These are phyloP conservation scores for Physcomitrium patens DNA, from an alignment of 225 moss, liverwort and hornwort genomes.

Conservation along the genomic window DNA sequence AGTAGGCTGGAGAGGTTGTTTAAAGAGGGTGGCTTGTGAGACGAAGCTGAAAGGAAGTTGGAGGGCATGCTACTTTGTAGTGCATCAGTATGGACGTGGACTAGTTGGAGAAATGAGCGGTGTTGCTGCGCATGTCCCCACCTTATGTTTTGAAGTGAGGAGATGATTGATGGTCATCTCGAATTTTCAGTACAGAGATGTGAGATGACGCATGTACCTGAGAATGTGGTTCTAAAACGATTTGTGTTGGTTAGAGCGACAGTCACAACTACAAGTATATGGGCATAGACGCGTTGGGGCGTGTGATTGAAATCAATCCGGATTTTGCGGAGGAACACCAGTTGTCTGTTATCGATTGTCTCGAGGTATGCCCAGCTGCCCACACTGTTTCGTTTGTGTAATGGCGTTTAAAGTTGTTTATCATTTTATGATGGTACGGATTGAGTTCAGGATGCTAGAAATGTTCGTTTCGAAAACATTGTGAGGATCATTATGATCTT, in stretches of 20 bases:
- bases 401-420: no score
- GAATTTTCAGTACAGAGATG: background rate
- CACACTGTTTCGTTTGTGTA: background rate
- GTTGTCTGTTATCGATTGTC: conserved; percentile 94
- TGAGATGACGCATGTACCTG: background rate
- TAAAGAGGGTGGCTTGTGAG: conserved; percentile 8
- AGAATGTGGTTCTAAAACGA: background rate
- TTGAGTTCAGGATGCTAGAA: no score
- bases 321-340: conserved; percentile 98
- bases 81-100: background rate
- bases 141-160: background rate
- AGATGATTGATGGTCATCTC: background rate
- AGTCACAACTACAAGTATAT: conserved; percentile 99
- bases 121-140: background rate
- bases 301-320: conserved; percentile 90
- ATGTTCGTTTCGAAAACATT: no score
- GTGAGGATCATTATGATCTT: no score
- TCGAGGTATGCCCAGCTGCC: conserved; percentile 58
- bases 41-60: background rate
- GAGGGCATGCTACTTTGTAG: background rate
- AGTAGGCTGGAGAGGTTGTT: background rate
- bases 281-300: conserved; percentile 95
- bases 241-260: conserved; percentile 53
- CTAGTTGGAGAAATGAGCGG: background rate
- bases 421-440: no score